Evolutionary conservation across 805 yeast genomes (phyloP).

Genomic region (Saccharomyces cerevisiae): DNA sequence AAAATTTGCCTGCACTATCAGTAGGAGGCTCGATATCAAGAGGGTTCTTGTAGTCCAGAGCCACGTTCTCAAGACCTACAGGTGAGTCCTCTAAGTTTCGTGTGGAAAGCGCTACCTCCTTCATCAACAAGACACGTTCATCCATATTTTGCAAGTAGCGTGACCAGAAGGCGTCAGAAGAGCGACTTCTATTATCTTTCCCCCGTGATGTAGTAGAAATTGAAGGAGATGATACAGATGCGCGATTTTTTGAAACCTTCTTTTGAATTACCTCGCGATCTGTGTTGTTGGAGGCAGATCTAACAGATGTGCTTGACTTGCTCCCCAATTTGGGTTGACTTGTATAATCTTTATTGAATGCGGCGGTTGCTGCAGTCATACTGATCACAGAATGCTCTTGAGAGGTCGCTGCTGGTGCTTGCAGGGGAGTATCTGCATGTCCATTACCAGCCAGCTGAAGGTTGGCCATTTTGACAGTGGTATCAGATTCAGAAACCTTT

Average conservation of each 20-base stretch:
- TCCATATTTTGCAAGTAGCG: conserved; percentile 44
- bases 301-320: background rate
- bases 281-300: background rate
- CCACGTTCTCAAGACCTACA: background rate
- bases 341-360: conserved; percentile 6
- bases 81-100: background rate
- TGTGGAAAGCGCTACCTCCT: background rate
- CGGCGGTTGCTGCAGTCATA: conserved; percentile 9
- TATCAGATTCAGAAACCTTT: conserved; percentile 23
- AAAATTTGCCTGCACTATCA: conserved; percentile 28
- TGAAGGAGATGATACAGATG: background rate
- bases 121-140: conserved; percentile 57
- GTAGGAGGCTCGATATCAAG: background rate
- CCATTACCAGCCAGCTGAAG: background rate
- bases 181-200: background rate
- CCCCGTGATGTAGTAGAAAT: background rate
- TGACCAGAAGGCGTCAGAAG: conserved; percentile 34
- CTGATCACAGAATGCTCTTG: conserved; percentile 18
- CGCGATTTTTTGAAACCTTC: background rate
- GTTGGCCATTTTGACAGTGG: background rate
- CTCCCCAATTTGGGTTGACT: background rate
- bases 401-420: conserved; percentile 6
- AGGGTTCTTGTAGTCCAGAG: background rate
- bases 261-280: background rate
- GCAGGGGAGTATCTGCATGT: background rate